phyloP scores from a whole-genome alignment of 345 rosid genomes.

The Pistacia vera region DNA sequence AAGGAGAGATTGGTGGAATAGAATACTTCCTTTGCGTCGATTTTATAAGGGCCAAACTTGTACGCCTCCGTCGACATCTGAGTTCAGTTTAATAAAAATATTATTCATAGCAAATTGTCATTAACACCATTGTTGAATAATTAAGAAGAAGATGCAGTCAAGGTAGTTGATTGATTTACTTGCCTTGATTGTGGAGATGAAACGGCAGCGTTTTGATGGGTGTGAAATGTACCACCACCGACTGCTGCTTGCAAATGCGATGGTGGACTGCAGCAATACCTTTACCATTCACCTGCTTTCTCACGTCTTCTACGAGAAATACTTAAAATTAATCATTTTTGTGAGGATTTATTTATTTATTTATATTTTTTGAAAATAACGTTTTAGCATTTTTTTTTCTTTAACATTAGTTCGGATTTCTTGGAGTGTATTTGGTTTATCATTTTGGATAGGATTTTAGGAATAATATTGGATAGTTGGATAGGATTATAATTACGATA shows the following conservation, averaged over 20 bases:
- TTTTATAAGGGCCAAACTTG: constrained; percentile 70
- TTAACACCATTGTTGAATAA: background rate
- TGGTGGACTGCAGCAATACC: constrained; percentile 3
- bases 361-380: too few relatives aligned
- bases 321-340: too few relatives aligned
- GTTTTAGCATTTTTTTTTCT: too few relatives aligned
- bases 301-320: background rate
- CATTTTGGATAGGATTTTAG: too few relatives aligned
- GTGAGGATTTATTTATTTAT: too few relatives aligned
- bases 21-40: constrained; percentile 76
- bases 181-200: constrained; percentile 20
- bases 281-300: background rate
- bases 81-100: background rate
- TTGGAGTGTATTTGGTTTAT: too few relatives aligned
- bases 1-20: constrained; percentile 68
- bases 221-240: constrained; percentile 11
- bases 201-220: constrained; percentile 4
- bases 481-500: too few relatives aligned
- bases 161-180: background rate
- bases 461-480: too few relatives aligned
- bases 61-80: constrained; percentile 47
- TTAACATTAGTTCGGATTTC: too few relatives aligned
- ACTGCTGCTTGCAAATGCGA: background rate
- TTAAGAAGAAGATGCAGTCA: background rate
- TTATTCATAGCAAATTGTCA: background rate